Conservation (phyloP, 2,329 filamentous ascomycete genomes). For the Graphilbum fragrans region DNA sequence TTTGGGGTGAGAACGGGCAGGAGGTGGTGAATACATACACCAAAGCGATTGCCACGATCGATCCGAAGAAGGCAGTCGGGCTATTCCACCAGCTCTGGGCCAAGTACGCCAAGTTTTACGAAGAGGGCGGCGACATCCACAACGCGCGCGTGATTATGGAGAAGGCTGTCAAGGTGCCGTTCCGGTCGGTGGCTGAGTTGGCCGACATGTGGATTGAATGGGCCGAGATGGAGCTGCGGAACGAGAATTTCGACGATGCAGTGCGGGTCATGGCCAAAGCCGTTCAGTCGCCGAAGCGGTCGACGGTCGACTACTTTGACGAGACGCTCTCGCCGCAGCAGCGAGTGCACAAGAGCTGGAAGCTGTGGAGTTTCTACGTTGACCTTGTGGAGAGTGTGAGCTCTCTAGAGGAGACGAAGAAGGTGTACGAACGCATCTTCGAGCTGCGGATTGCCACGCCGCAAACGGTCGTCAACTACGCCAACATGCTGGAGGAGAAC, state of each 20-base stretch:
- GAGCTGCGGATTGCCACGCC: constrained; percentile 96
- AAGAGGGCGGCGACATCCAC: constrained; percentile 69
- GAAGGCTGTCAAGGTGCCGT: constrained; percentile 94
- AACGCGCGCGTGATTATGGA: constrained; percentile 91
- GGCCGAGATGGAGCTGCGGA: constrained; percentile 95
- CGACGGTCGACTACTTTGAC: constrained; percentile 99
- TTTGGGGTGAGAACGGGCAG: constrained; percentile 87
- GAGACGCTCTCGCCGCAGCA: constrained; percentile 89
- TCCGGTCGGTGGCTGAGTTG: constrained; percentile 92
- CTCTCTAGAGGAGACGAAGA: constrained; percentile 80
- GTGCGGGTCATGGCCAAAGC: constrained; percentile 95
- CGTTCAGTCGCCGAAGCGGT: constrained; percentile 89
- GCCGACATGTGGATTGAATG: constrained; percentile 99
- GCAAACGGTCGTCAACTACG: constrained; percentile 97
- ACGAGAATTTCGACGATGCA: constrained; percentile 90
- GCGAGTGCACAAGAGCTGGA: constrained; percentile 98
- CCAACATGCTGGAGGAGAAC: constrained; percentile 87
- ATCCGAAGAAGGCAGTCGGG: constrained; percentile 87
- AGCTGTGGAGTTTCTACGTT: constrained; percentile 98
- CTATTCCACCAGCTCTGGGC: constrained; percentile 92
- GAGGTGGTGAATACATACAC: constrained; percentile 94
- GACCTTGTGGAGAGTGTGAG: constrained; percentile 93
- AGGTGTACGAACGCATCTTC: constrained; percentile 94
- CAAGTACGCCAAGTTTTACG: constrained; percentile 96
- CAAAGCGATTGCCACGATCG: constrained; percentile 82